A percentile compares a stretch with the other conserved stretches of the same genome.
Conservation (phyloP, 1,284 basidiomycete species). For the Cutaneotrichosporon arboriforme region DNA sequence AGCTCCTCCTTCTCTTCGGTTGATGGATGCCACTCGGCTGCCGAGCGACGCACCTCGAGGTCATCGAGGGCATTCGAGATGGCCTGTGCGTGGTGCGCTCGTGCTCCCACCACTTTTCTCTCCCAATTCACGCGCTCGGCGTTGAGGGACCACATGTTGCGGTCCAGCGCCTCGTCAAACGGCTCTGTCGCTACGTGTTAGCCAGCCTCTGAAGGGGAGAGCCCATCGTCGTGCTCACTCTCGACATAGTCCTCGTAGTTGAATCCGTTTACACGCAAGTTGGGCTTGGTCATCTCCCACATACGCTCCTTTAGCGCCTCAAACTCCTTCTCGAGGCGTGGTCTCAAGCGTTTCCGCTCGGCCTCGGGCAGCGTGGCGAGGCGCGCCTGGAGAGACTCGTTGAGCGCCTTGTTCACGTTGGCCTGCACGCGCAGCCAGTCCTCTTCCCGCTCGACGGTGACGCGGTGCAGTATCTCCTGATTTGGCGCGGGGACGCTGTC, state of each 20-base stretch:
- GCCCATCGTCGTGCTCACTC: constrained; percentile 25
- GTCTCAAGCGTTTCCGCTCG: constrained; percentile 30
- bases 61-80: constrained; percentile 54
- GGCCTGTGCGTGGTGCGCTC: constrained; percentile 56
- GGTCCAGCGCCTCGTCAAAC: constrained; percentile 72
- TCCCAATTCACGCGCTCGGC: constrained; percentile 64
- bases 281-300: constrained; percentile 61
- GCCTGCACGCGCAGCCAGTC: constrained; percentile 42
- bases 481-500: neutral
- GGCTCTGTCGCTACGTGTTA: constrained; percentile 59
- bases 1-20: constrained; percentile 23
- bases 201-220: neutral
- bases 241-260: constrained; percentile 63
- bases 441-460: constrained; percentile 38
- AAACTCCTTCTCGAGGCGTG: constrained; percentile 37
- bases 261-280: constrained; percentile 71
- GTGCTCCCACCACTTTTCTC: constrained; percentile 58
- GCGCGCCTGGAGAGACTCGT: constrained; percentile 28
- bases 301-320: constrained; percentile 22
- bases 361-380: constrained; percentile 32
- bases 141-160: constrained; percentile 64
- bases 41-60: constrained; percentile 51
- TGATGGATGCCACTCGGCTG: constrained; percentile 45
- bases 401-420: constrained; percentile 28
- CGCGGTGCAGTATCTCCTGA: neutral